These are phyloP conservation scores for Eustoma russellianum DNA, from an alignment of 257 asterid genomes.

Conservation along the genomic window DNA sequence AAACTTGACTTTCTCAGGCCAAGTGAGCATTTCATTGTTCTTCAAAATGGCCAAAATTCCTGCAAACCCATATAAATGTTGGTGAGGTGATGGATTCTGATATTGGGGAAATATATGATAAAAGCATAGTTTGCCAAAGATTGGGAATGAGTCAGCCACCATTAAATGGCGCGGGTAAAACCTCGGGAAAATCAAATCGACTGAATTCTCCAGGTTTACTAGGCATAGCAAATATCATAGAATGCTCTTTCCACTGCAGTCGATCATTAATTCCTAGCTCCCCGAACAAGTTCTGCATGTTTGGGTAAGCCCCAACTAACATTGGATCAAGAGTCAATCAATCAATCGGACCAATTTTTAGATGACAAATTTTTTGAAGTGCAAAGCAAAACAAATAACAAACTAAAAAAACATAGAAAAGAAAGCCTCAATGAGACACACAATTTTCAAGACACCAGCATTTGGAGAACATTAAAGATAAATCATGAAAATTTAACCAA, in stretches of 20 bases:
- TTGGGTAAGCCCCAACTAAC: constrained; percentile 99
- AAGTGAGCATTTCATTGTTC: constrained; percentile 96
- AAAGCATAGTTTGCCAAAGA: neutral
- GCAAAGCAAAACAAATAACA: neutral
- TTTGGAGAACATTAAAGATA: neutral
- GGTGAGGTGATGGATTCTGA: neutral
- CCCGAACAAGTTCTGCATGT: constrained; percentile 94
- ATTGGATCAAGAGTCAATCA: constrained; percentile 40
- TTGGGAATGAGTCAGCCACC: constrained; percentile 34
- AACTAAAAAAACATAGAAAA: neutral
- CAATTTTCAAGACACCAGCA: neutral
- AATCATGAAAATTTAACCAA: neutral
- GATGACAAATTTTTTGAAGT: neutral
- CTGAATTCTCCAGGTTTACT: constrained; percentile 95
- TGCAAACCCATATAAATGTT: constrained; percentile 14
- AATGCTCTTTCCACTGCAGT: constrained; percentile 97
- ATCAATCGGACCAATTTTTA: constrained; percentile 3
- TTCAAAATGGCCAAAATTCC: constrained; percentile 90
- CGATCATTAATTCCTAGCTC: constrained; percentile 91
- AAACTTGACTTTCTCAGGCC: constrained; percentile 94
- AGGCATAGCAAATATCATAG: constrained; percentile 99
- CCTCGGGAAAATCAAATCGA: constrained; percentile 86
- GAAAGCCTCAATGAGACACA: neutral
- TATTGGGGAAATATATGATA: neutral
- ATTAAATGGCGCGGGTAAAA: constrained; percentile 81